These are phyloP conservation scores for Lepiota venenata DNA, from an alignment of 768 basidiomycete genomes.

Conservation along the genomic window DNA sequence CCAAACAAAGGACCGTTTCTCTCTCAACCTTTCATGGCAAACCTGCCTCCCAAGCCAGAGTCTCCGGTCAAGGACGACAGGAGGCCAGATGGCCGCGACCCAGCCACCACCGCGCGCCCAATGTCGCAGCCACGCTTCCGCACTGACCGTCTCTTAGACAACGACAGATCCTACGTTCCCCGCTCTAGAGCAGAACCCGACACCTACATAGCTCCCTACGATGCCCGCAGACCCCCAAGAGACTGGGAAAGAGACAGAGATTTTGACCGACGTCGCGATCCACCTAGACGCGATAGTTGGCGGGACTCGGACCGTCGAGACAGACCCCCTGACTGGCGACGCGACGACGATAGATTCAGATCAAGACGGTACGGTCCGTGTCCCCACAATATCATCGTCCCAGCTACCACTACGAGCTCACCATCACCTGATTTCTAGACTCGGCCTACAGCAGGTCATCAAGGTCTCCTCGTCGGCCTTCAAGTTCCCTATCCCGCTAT, in stretches of 20 bases:
- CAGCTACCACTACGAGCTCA: not conserved
- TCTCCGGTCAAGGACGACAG: conserved; percentile 3
- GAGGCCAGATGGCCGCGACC: conserved; percentile 3
- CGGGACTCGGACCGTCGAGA: conserved; percentile 16
- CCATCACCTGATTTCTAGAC: not conserved
- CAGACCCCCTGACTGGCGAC: conserved; percentile 8
- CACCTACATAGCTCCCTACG: conserved; percentile 21
- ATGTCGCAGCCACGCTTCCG: conserved; percentile 14
- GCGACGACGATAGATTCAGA: conserved; percentile 10
- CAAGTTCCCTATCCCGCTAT: not conserved
- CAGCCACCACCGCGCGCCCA: conserved; percentile 14
- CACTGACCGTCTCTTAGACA: conserved; percentile 4
- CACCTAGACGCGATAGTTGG: conserved; percentile 6
- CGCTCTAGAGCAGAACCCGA: conserved; percentile 15
- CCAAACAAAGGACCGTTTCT: conserved; percentile 7
- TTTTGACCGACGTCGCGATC: conserved; percentile 17
- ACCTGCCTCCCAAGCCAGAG: conserved; percentile 34
- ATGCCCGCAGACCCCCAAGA: conserved; percentile 14
- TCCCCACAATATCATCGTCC: not conserved
- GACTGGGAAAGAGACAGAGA: conserved; percentile 18
- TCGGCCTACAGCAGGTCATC: conserved; percentile 14
- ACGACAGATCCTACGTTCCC: conserved; percentile 9
- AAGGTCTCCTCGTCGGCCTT: conserved; percentile 16
- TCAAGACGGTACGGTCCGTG: conserved; percentile 7
- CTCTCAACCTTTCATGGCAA: conserved; percentile 20